A percentile compares a stretch with the other conserved stretches of the same genome.
Evolutionary conservation across 2,329 filamentous ascomycete genomes (phyloP).

Genomic region (Colletotrichum sp.): DNA sequence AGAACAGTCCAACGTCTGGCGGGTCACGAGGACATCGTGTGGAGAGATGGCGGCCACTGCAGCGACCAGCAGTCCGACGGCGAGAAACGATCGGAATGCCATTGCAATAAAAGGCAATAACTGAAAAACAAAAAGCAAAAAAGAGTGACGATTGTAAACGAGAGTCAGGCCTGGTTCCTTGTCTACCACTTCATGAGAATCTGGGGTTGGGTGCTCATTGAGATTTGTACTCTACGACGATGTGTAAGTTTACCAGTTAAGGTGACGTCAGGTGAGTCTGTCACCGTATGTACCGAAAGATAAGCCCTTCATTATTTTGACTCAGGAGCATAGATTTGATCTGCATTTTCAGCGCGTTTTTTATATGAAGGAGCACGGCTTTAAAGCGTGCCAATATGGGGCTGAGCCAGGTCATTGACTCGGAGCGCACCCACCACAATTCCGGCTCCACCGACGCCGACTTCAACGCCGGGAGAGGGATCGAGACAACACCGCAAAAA

Average conservation of each 20-base stretch:
- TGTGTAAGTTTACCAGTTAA: neutral
- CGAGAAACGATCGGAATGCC: neutral
- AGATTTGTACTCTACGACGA: neutral
- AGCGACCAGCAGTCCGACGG: neutral
- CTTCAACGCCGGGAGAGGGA: neutral
- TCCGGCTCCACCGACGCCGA: neutral
- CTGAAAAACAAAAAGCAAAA: neutral
- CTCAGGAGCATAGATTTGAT: neutral
- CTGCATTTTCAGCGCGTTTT: neutral
- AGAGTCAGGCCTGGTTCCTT: neutral
- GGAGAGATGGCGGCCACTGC: neutral
- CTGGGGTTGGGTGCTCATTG: neutral
- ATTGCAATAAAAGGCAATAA: neutral
- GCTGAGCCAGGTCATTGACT: neutral
- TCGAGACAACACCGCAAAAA: neutral
- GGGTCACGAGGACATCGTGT: neutral
- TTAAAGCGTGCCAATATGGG: neutral
- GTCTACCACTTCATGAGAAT: neutral
- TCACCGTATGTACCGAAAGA: neutral
- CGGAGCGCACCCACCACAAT: neutral
- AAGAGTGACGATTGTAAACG: neutral
- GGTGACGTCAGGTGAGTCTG: neutral
- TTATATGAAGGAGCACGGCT: neutral
- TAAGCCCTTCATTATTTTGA: neutral
- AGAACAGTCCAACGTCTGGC: neutral